phyloP scores from a whole-genome alignment of 495 filamentous ascomycete species.

The Tetracladium marchalianum region DNA sequence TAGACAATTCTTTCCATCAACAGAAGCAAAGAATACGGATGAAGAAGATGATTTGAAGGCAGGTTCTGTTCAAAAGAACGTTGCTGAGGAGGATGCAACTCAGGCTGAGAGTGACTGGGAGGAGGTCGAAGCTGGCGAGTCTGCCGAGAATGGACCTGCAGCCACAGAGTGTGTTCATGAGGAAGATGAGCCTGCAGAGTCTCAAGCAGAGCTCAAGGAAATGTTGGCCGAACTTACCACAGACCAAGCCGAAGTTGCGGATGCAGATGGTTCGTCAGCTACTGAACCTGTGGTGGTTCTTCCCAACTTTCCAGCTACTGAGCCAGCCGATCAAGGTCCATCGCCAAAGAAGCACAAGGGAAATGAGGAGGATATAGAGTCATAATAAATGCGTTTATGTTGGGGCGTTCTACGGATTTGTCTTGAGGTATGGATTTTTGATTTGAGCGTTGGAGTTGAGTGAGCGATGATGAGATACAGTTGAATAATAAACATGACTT shows the following conservation, averaged over 20 bases:
- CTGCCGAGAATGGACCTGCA: slow-evolving; percentile 11
- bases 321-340: slow-evolving; percentile 23
- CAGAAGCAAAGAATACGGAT: background rate
- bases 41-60: background rate
- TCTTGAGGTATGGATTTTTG: too few species aligned
- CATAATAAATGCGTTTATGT: too few species aligned
- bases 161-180: slow-evolving; percentile 8
- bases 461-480: too few species aligned
- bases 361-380: slow-evolving; percentile 1
- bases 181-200: background rate
- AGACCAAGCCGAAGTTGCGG: background rate
- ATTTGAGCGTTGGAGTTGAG: too few species aligned
- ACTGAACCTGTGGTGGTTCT: slow-evolving; percentile 22
- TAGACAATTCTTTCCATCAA: slow-evolving; percentile 17
- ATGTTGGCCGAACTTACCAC: background rate
- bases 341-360: slow-evolving; percentile 27
- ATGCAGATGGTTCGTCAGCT: slow-evolving; percentile 22
- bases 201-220: background rate
- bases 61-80: background rate
- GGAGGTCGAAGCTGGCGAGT: slow-evolving; percentile 18
- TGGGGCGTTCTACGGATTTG: too few species aligned
- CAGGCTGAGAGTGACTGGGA: slow-evolving; percentile 17
- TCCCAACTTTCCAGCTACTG: slow-evolving; percentile 26
- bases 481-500: too few species aligned
- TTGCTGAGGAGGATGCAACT: background rate